phyloP scores from a whole-genome alignment of 225 moss, liverwort and hornwort species.

The Climacium dendroides region DNA sequence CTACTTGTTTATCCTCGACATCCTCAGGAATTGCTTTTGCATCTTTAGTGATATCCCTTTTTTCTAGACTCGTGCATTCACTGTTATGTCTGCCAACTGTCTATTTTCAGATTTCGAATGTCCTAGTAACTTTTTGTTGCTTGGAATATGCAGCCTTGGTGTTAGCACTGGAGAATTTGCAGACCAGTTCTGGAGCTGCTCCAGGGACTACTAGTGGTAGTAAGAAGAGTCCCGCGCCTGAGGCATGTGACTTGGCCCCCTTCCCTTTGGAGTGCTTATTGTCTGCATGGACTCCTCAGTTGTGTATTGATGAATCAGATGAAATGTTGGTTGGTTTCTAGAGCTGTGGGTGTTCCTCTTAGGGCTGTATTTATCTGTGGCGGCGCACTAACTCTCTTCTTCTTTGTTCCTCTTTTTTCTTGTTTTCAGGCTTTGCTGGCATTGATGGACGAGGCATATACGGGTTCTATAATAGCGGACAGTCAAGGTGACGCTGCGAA shows the following conservation, averaged over 20 bases:
- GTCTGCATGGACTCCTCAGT: neutral
- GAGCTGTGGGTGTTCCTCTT: neutral
- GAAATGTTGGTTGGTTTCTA: neutral
- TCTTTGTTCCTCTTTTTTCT: neutral
- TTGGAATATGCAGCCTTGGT: conserved; percentile 58
- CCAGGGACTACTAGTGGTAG: conserved; percentile 41
- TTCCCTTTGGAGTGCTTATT: neutral
- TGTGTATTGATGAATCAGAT: neutral
- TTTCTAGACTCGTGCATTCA: neutral
- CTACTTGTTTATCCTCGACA: neutral
- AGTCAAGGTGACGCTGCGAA: conserved; percentile 59
- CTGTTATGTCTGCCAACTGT: neutral
- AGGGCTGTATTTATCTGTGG: neutral
- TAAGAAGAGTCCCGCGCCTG: conserved; percentile 73
- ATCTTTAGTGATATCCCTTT: neutral
- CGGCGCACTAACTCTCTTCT: neutral
- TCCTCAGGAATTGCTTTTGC: neutral
- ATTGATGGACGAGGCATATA: conserved; percentile 94
- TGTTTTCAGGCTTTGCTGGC: conserved; percentile 68
- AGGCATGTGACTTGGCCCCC: conserved; percentile 19
- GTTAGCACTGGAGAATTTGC: conserved; percentile 70
- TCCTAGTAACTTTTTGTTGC: neutral
- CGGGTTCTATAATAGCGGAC: conserved; percentile 69
- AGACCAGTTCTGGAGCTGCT: conserved; percentile 67
- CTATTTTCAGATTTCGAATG: neutral